Conservation (phyloP, 2,329 filamentous ascomycete species). For the Clonostachys rosea region DNA sequence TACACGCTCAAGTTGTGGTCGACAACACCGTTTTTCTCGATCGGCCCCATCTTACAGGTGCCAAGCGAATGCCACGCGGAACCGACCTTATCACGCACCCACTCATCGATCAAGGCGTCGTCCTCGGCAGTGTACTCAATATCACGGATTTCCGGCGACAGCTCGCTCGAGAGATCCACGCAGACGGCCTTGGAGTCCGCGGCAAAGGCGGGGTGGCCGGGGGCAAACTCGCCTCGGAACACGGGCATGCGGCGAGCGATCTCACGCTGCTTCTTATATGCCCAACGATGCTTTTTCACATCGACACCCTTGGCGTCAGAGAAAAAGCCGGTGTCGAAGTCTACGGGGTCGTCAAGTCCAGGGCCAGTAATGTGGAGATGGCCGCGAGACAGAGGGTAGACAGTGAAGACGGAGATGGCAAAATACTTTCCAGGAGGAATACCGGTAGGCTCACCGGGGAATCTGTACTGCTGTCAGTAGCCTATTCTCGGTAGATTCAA, state of each 20-base stretch:
- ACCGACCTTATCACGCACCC: constrained; percentile 25
- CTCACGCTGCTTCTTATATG: constrained; percentile 60
- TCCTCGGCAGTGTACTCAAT: constrained; percentile 44
- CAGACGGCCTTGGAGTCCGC: constrained; percentile 28
- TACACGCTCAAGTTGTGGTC: constrained; percentile 31
- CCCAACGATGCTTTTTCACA: constrained; percentile 54
- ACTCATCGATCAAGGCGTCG: constrained; percentile 38
- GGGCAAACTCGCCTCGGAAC: constrained; percentile 38
- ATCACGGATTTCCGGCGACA: constrained; percentile 19
- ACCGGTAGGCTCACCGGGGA: constrained; percentile 27
- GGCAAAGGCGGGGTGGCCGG: constrained; percentile 35
- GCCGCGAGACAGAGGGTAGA: constrained; percentile 57
- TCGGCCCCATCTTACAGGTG: constrained; percentile 33
- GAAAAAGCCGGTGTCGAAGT: constrained; percentile 56
- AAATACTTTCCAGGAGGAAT: constrained; percentile 38
- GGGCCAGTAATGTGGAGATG: constrained; percentile 53
- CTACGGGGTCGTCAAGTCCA: constrained; percentile 32
- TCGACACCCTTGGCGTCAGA: constrained; percentile 37
- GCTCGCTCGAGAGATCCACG: constrained; percentile 13
- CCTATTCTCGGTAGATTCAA: not conserved
- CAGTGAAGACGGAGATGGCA: constrained; percentile 43
- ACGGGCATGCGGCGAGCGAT: constrained; percentile 49
- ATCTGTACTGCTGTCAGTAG: constrained; percentile 8
- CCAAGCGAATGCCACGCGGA: constrained; percentile 38
- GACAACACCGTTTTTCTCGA: constrained; percentile 28